These are phyloP conservation scores for Rhododendron williamsianum DNA, from an alignment of 148 eudicot species.

Conservation along the genomic window DNA sequence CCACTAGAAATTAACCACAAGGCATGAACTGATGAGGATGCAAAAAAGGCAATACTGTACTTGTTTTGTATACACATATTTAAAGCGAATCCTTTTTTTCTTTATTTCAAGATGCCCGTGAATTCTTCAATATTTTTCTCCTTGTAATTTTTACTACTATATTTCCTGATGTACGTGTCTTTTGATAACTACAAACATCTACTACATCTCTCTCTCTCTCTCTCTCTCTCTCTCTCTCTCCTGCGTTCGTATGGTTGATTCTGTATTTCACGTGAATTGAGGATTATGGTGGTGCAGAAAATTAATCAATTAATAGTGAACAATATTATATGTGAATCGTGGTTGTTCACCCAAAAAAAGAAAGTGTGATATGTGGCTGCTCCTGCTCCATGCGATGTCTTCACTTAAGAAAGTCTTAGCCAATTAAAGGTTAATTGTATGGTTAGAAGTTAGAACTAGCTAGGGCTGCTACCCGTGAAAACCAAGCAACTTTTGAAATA, in stretches of 20 bases:
- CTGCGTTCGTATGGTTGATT: background rate
- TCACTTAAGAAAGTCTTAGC: background rate
- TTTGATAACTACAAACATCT: background rate
- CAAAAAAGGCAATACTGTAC: background rate
- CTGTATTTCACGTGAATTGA: background rate
- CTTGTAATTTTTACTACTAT: background rate
- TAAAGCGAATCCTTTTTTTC: background rate
- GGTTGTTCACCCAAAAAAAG: background rate
- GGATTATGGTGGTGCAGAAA: background rate
- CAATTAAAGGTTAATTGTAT: background rate
- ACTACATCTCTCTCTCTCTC: slow-evolving; percentile 9
- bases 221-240: background rate
- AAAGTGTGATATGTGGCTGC: background rate
- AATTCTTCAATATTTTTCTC: background rate
- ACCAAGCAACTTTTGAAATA: slow-evolving; percentile 12
- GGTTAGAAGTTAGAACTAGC: background rate
- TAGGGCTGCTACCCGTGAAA: slow-evolving; percentile 17
- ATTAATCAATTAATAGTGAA: background rate
- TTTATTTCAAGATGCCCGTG: slow-evolving; percentile 16
- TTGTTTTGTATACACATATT: background rate
- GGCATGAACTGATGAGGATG: background rate
- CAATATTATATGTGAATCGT: background rate
- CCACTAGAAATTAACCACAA: background rate
- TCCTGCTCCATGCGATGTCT: background rate
- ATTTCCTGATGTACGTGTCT: background rate